phyloP scores from a whole-genome alignment of 176 grass and related monocot species.

The Rhynchospora breviuscula region DNA sequence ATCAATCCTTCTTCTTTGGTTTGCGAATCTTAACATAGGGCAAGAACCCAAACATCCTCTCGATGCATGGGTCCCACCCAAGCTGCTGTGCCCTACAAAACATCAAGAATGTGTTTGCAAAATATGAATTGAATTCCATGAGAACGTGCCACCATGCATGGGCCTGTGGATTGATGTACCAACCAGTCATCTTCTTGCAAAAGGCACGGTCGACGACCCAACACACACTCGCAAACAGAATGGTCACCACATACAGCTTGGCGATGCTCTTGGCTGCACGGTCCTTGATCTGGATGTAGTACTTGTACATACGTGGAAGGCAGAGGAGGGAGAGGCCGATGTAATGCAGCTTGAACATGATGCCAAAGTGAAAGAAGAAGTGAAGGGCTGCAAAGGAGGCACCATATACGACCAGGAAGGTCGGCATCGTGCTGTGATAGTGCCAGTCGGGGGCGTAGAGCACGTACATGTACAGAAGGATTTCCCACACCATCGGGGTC shows the following conservation, averaged over 20 bases:
- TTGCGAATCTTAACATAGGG: conserved; percentile 81
- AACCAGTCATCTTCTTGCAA: conserved; percentile 65
- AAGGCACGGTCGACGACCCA: conserved; percentile 68
- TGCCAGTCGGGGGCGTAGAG: conserved; percentile 96
- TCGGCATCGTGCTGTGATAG: conserved; percentile 81
- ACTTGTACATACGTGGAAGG: conserved; percentile 90
- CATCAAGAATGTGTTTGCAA: conserved; percentile 85
- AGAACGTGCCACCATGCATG: conserved; percentile 91
- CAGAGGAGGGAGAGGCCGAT: conserved; percentile 69
- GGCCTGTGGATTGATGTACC: conserved; percentile 80
- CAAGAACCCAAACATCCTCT: conserved; percentile 49
- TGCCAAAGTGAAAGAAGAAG: conserved; percentile 49
- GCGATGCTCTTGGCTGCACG: conserved; percentile 57
- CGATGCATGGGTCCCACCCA: conserved; percentile 53
- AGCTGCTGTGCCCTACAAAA: conserved; percentile 79
- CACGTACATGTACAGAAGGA: conserved; percentile 73
- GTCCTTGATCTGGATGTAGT: conserved; percentile 85
- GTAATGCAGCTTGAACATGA: conserved; percentile 82
- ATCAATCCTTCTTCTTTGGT: conserved; percentile 61
- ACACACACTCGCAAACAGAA: conserved; percentile 47
- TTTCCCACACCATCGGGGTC: conserved; percentile 88
- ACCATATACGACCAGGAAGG: conserved; percentile 80
- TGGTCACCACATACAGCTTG: conserved; percentile 59
- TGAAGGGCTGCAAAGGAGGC: conserved; percentile 65
- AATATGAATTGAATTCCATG: conserved; percentile 84